A percentile compares a stretch with the other conserved stretches of the same genome.
Evolutionary conservation across 2,329 filamentous ascomycete species (phyloP).

Genomic region (Colletotrichum salicis): DNA sequence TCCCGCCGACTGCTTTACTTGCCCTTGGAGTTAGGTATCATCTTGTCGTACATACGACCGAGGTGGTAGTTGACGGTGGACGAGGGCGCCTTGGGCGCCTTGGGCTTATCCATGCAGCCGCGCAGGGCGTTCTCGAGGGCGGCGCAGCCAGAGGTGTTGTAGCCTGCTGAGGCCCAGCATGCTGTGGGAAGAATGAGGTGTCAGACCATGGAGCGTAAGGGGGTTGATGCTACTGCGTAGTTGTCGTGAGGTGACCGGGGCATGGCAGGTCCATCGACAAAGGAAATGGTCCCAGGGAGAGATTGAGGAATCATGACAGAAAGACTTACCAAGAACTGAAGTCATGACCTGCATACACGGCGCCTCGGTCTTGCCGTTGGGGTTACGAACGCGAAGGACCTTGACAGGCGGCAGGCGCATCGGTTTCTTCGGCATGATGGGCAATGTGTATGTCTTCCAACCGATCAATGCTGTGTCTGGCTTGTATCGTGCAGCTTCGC

Average conservation of each 20-base stretch:
- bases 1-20: neutral
- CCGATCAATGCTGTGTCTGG: neutral
- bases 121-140: constrained; percentile 70
- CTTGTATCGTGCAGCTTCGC: neutral
- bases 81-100: constrained; percentile 57
- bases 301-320: constrained; percentile 38
- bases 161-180: constrained; percentile 85
- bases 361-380: constrained; percentile 60
- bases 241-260: neutral
- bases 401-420: constrained; percentile 69
- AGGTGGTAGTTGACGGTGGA: constrained; percentile 96
- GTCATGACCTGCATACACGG: constrained; percentile 68
- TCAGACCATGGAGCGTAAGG: constrained; percentile 8
- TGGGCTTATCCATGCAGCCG: constrained; percentile 83
- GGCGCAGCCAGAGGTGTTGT: constrained; percentile 69
- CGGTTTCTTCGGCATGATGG: constrained; percentile 60
- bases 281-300: neutral
- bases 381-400: constrained; percentile 63
- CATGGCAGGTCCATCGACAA: neutral
- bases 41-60: constrained; percentile 72
- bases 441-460: neutral
- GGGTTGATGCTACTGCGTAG: neutral
- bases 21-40: constrained; percentile 24
- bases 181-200: constrained; percentile 57
- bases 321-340: constrained; percentile 63